These are phyloP conservation scores for Aspergillus tubingensis DNA, from an alignment of 2,329 filamentous ascomycete genomes.

Conservation along the genomic window DNA sequence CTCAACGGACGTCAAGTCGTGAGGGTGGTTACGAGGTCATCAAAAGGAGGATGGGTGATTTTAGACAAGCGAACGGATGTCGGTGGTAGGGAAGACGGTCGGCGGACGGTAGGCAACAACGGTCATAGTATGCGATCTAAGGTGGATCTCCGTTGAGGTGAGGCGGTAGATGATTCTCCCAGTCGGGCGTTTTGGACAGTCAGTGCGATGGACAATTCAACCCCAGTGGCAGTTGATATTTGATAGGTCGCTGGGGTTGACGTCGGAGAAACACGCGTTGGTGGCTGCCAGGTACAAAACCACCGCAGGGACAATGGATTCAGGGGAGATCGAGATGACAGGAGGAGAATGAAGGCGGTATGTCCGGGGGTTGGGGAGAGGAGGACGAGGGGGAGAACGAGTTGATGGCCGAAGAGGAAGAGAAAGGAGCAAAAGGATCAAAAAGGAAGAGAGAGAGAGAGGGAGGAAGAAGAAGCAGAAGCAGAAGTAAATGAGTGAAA, in stretches of 20 bases:
- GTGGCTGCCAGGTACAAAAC: conserved; percentile 18
- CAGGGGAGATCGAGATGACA: conserved; percentile 14
- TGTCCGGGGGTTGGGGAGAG: background rate
- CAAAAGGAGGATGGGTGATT: conserved; percentile 16
- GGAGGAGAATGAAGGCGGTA: background rate
- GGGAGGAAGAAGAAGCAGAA: background rate
- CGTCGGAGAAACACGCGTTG: conserved; percentile 22
- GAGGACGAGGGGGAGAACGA: conserved; percentile 5
- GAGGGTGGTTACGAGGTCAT: conserved; percentile 34
- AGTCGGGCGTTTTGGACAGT: conserved; percentile 12
- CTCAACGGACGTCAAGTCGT: conserved; percentile 41
- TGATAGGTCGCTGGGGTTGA: conserved; percentile 18
- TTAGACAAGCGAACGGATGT: conserved; percentile 24
- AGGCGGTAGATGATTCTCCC: conserved; percentile 13
- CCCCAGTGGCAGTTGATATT: conserved; percentile 13
- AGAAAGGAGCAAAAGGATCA: conserved; percentile 1
- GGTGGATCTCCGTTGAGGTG: conserved; percentile 17
- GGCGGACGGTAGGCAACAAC: conserved; percentile 16
- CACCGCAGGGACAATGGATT: conserved; percentile 15
- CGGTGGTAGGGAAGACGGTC: conserved; percentile 16
- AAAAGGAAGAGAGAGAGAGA: background rate
- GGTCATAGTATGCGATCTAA: conserved; percentile 26
- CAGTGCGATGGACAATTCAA: conserved; percentile 13
- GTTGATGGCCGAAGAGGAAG: background rate
- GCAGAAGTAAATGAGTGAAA: conserved; percentile 6